phyloP scores from a whole-genome alignment of 306 rosid genomes.

The Lupinus albus region DNA sequence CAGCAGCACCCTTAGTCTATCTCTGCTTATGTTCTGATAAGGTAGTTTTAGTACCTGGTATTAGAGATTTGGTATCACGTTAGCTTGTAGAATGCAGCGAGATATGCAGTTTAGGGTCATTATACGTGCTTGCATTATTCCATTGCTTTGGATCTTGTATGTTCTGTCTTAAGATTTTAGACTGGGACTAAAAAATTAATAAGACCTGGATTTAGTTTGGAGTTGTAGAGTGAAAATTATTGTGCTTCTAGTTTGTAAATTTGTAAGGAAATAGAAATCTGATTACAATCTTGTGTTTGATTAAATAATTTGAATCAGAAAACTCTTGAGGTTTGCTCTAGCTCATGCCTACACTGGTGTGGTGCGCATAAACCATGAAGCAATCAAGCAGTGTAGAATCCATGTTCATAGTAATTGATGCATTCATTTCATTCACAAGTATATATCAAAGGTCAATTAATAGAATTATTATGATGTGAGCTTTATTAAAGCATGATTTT shows the following conservation, averaged over 20 bases:
- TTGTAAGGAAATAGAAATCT: not conserved
- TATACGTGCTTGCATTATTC: not conserved
- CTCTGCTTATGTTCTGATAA: not conserved
- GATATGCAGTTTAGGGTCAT: conserved; percentile 32
- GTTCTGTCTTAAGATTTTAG: conserved; percentile 18
- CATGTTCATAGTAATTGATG: not conserved
- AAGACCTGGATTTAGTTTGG: not conserved
- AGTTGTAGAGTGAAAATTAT: not conserved
- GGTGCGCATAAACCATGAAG: not conserved
- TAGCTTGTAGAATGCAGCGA: not conserved
- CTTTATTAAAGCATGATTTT: not conserved
- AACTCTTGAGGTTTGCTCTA: not conserved
- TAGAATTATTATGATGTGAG: not conserved
- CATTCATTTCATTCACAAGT: not conserved
- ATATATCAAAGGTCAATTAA: conserved; percentile 1
- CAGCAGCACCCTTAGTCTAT: not conserved
- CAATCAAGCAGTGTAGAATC: not conserved
- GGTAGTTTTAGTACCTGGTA: not conserved
- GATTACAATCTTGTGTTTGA: conserved; percentile 2
- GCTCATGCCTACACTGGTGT: not conserved
- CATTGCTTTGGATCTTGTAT: not conserved
- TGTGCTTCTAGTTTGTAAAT: not conserved
- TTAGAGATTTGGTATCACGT: not conserved
- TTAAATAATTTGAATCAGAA: not conserved
- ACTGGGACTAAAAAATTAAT: not conserved